Evolutionary conservation across 257 asterid genomes (phyloP), one percentile per base, ranked within the genome.

Genomic region (Solanum bulbocastanum): DNA sequence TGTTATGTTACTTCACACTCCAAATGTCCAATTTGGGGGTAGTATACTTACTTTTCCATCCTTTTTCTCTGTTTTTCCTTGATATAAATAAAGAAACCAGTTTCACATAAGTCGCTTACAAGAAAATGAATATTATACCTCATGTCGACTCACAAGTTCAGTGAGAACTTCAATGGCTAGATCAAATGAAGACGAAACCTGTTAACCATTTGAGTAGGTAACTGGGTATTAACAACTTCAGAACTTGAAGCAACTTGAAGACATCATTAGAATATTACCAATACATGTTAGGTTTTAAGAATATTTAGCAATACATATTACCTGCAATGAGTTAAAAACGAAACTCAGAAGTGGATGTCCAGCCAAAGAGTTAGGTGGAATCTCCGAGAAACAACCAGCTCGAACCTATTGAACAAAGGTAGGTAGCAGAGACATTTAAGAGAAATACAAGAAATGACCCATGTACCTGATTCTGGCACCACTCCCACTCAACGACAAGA

Each of bases 311-410:
- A 85, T 68, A 68, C 44, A 68, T n/a, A 75, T 73, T 90, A 96
- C 98, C 95, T 96, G 98, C 93, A 96, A 90, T 60, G 98, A 93
- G 87, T 91, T 92, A 90, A 94, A 94, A 86, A 94, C 95, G 90
- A 91, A 92, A 92, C 93, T 92, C 87, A 96, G 90, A 89, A 95
- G 92, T 65, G 98, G 98, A 89, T 93, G 94, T 58, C 93, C 91
- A 69, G 96, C 90, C 93, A 94, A 89, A 25, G 93, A 91, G 90
- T 91, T 89, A 58, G 95, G 90, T 83, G 94, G 94, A 89, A 95
- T 91, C 91, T 93, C 97, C 7, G 92, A 89, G 88, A 96, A 94
- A 93, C 99, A 96, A 83, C 99, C 99, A 90, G 94, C 99, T 90
- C 99, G 96, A 90, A 94, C 98, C 99, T 96, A 88, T 87, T 83